Percentiles rank a stretch among this genome's conserved stretches.
Evolutionary conservation across 805 yeast genomes (phyloP).

Genomic region (Teunomyces cretensis): DNA sequence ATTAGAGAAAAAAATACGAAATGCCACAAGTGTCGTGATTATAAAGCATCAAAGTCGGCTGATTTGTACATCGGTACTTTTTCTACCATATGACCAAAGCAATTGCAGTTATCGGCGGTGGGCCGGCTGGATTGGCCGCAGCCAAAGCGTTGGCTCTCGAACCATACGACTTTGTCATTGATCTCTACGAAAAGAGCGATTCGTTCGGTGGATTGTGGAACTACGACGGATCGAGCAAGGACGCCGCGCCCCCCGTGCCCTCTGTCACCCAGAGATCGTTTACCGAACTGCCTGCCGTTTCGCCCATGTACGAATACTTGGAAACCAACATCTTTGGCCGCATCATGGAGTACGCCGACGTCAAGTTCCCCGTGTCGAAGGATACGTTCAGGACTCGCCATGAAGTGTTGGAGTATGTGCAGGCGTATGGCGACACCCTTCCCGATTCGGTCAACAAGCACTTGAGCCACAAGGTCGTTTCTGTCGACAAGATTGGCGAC

Average conservation of each 20-base stretch:
- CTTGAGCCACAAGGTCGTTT: slow-evolving; percentile 11
- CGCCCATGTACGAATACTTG: slow-evolving; percentile 24
- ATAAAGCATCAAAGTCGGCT: too few relatives aligned
- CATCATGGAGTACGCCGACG: slow-evolving; percentile 47
- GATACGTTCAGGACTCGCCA: slow-evolving; percentile 14
- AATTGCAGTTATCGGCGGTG: slow-evolving; percentile 26
- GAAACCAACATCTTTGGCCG: slow-evolving; percentile 44
- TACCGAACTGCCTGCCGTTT: slow-evolving; percentile 10
- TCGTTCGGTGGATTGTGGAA: slow-evolving; percentile 47
- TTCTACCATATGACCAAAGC: slow-evolving; percentile 8
- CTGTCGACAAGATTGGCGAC: slow-evolving; percentile 12
- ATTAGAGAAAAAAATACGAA: too few relatives aligned
- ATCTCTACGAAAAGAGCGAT: slow-evolving; percentile 40
- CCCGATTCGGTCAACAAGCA: slow-evolving; percentile 9
- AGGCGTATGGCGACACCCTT: slow-evolving; percentile 15
- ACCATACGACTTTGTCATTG: slow-evolving; percentile 26
- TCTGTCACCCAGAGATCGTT: background rate
- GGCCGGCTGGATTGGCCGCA: slow-evolving; percentile 25
- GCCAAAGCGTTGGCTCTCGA: slow-evolving; percentile 23
- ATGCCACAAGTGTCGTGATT: too few relatives aligned
- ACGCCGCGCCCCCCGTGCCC: slow-evolving; percentile 14
- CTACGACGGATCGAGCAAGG: slow-evolving; percentile 22
- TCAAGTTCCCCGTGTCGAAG: slow-evolving; percentile 16
- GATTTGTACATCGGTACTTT: too few relatives aligned
- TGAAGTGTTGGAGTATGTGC: slow-evolving; percentile 18